These are phyloP conservation scores for Pleurotus tuber-regium DNA, from an alignment of 768 basidiomycete species.

Conservation along the genomic window DNA sequence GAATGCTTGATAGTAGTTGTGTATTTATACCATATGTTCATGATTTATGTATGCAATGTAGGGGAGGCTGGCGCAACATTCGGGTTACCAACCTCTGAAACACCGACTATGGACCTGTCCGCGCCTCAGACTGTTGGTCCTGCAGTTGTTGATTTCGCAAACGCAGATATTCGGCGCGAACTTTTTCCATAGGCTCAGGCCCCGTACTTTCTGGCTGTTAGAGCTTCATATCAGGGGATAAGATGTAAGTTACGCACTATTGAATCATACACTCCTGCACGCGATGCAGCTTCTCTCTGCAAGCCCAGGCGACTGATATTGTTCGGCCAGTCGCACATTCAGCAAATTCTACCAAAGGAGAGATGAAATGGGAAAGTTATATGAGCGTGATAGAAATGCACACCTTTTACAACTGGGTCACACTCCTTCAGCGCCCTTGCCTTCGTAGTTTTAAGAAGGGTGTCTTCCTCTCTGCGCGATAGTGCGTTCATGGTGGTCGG, in stretches of 20 bases:
- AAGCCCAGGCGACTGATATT: conserved; percentile 84
- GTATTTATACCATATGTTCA: conserved; percentile 7
- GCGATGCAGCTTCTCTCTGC: conserved; percentile 61
- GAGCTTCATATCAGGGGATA: not conserved
- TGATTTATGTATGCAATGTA: not conserved
- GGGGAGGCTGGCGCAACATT: no score
- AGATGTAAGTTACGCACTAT: conserved; percentile 51
- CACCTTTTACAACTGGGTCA: conserved; percentile 73
- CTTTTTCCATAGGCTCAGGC: conserved; percentile 68
- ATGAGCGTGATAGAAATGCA: not conserved
- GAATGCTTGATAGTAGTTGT: conserved; percentile 5
- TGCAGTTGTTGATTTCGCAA: conserved; percentile 43
- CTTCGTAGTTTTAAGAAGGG: conserved; percentile 79
- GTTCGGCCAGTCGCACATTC: conserved; percentile 80
- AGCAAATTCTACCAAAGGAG: conserved; percentile 64
- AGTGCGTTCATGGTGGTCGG: conserved; percentile 66
- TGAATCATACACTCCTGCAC: conserved; percentile 79
- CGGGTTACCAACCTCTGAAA: not conserved
- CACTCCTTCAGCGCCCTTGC: conserved; percentile 77
- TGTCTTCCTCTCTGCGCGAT: conserved; percentile 86
- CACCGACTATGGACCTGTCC: conserved; percentile 7
- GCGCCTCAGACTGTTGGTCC: conserved; percentile 11
- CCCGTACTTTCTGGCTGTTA: conserved; percentile 50
- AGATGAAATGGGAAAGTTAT: not conserved
- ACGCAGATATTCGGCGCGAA: conserved; percentile 72